phyloP scores from a whole-genome alignment of 176 grass and related monocot genomes.

The Leersia perrieri region DNA sequence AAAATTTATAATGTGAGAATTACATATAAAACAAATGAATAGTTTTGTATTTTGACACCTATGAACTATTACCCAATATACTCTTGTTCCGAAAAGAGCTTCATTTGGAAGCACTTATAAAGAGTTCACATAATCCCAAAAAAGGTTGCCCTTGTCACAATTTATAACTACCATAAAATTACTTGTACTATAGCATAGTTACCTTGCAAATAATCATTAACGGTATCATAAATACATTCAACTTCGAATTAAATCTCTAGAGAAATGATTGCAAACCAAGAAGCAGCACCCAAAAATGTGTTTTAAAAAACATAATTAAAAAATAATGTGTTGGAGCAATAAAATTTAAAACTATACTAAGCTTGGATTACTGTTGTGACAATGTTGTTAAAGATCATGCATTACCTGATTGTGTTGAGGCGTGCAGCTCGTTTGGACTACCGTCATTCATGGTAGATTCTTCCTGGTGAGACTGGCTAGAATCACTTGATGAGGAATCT shows the following conservation, averaged over 20 bases:
- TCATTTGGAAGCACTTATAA: not conserved
- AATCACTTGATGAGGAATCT: constrained; percentile 54
- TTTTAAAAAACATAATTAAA: not conserved
- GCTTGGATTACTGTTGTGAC: not conserved
- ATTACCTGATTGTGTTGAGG: constrained; percentile 68
- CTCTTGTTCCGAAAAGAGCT: not conserved
- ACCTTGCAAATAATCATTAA: not conserved
- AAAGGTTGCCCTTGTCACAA: not conserved
- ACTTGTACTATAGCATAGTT: not conserved
- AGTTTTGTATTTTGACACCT: constrained; percentile 1
- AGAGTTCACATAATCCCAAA: not conserved
- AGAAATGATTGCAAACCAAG: not conserved
- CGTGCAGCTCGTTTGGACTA: constrained; percentile 53
- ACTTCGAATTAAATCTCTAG: not conserved
- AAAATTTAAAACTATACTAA: constrained; percentile 8
- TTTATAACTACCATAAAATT: not conserved
- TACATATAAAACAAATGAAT: not conserved
- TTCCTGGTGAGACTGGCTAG: constrained; percentile 58
- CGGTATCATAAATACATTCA: constrained; percentile 10
- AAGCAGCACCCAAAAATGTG: not conserved
- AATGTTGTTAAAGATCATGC: not conserved
- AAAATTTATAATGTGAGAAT: not conserved
- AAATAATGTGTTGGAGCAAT: not conserved
- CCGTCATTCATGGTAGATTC: constrained; percentile 63
- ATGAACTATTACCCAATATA: not conserved